These are phyloP conservation scores for Heracleum sosnowskyi DNA, from an alignment of 129 eudicot species.

Conservation along the genomic window DNA sequence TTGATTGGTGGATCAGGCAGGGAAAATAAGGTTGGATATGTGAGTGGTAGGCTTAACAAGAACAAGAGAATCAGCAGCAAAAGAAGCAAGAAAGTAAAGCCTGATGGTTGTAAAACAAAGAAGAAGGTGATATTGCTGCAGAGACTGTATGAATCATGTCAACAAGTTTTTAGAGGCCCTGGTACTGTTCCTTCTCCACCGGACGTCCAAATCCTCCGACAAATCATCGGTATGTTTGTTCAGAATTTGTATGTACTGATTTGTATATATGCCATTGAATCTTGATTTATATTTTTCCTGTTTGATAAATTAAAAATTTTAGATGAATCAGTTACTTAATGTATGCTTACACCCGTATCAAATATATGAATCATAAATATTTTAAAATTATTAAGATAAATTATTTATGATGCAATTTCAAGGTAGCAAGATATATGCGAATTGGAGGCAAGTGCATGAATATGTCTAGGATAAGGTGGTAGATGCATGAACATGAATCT, in stretches of 20 bases:
- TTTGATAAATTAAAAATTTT: too few relatives aligned
- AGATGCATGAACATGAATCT: slow-evolving; percentile 3
- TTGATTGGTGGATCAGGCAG: not conserved
- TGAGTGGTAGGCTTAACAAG: not conserved
- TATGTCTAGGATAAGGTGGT: not conserved
- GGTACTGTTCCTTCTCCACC: slow-evolving; percentile 37
- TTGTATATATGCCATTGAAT: too few relatives aligned
- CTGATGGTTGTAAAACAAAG: not conserved
- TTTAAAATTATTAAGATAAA: too few relatives aligned
- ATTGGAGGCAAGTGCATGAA: not conserved
- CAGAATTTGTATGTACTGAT: too few relatives aligned
- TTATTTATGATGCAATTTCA: not conserved
- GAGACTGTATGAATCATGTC: slow-evolving; percentile 23
- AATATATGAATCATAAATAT: too few relatives aligned
- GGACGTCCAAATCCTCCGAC: slow-evolving; percentile 27
- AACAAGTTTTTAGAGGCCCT: slow-evolving; percentile 22
- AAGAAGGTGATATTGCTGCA: slow-evolving; percentile 18
- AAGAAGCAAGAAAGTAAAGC: not conserved
- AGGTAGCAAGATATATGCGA: not conserved
- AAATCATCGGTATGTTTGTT: slow-evolving; percentile 29
- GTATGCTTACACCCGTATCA: too few relatives aligned
- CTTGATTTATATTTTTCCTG: too few relatives aligned
- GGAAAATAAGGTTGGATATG: not conserved
- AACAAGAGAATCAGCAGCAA: not conserved
- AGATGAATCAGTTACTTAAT: too few relatives aligned